Evolutionary conservation across 1,139 yeast genomes (phyloP).

Genomic region (Pichia sp.): DNA sequence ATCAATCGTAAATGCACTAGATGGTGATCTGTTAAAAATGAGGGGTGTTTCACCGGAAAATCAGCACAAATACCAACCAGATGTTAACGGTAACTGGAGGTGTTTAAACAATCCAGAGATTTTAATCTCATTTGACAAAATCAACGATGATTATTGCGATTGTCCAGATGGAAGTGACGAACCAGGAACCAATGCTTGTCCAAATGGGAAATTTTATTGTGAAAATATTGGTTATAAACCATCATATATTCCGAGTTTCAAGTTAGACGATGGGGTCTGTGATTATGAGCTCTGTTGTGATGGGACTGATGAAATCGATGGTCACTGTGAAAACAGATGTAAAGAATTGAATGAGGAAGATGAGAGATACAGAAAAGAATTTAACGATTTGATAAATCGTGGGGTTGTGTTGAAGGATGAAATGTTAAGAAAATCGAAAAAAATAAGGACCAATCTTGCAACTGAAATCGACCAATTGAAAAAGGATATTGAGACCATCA

Average conservation of each 20-base stretch:
- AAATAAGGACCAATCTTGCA: slow-evolving; percentile 5
- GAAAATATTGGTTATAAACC: slow-evolving; percentile 64
- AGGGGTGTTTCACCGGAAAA: slow-evolving; percentile 26
- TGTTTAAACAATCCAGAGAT: slow-evolving; percentile 65
- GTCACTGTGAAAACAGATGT: slow-evolving; percentile 53
- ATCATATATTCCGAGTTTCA: slow-evolving; percentile 46
- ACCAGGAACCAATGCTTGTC: slow-evolving; percentile 91
- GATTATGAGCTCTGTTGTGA: slow-evolving; percentile 90
- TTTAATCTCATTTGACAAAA: slow-evolving; percentile 46
- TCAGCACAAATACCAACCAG: slow-evolving; percentile 46
- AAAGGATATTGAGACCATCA: slow-evolving; percentile 11
- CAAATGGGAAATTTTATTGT: slow-evolving; percentile 58
- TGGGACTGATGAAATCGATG: slow-evolving; percentile 74
- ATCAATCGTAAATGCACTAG: too few species aligned
- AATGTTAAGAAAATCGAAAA: slow-evolving; percentile 23
- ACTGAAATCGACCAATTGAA: slow-evolving; percentile 10
- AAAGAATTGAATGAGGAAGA: slow-evolving; percentile 32
- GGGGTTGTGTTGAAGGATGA: slow-evolving; percentile 25
- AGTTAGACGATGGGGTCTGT: slow-evolving; percentile 86
- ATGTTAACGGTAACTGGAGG: slow-evolving; percentile 45
- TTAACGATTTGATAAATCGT: slow-evolving; percentile 24
- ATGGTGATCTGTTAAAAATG: background rate
- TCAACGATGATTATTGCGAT: slow-evolving; percentile 88
- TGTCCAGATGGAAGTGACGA: slow-evolving; percentile 99
- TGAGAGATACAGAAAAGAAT: slow-evolving; percentile 27